Percentiles rank a stretch among this genome's conserved stretches.
Evolutionary conservation across 1,139 yeast genomes (phyloP).

Genomic region (Hyphopichia pseudoburtonii): DNA sequence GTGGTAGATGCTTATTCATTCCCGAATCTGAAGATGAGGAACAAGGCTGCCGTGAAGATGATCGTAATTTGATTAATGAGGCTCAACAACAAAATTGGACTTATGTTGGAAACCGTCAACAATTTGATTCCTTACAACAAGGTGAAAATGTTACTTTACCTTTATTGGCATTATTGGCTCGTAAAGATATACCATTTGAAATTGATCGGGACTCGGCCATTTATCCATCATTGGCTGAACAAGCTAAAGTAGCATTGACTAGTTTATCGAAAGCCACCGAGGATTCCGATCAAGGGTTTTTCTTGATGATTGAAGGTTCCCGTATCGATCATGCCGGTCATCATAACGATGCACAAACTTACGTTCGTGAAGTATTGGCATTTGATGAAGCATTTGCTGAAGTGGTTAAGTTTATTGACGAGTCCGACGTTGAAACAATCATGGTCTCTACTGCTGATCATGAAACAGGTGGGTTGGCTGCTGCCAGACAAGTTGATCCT

Average conservation of each 20-base stretch:
- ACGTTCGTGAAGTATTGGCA: slow-evolving; percentile 51
- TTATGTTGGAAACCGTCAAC: slow-evolving; percentile 56
- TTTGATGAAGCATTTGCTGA: slow-evolving; percentile 74
- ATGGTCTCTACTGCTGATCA: slow-evolving; percentile 83
- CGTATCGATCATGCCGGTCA: slow-evolving; percentile 94
- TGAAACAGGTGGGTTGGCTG: slow-evolving; percentile 82
- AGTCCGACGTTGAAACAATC: slow-evolving; percentile 69
- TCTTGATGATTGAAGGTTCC: slow-evolving; percentile 80
- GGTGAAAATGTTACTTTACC: slow-evolving; percentile 70
- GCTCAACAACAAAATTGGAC: slow-evolving; percentile 57
- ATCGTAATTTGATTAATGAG: slow-evolving; percentile 59
- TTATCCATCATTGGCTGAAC: slow-evolving; percentile 75
- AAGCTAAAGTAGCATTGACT: slow-evolving; percentile 65
- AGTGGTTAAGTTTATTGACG: slow-evolving; percentile 63
- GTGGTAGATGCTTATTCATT: slow-evolving; percentile 79
- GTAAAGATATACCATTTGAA: slow-evolving; percentile 76
- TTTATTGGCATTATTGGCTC: slow-evolving; percentile 67
- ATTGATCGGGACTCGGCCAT: slow-evolving; percentile 60
- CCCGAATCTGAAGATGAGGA: slow-evolving; percentile 23
- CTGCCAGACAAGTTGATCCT: slow-evolving; percentile 68
- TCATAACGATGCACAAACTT: slow-evolving; percentile 85
- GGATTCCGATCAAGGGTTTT: slow-evolving; percentile 75
- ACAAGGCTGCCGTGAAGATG: slow-evolving; percentile 35
- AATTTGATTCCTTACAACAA: slow-evolving; percentile 50
- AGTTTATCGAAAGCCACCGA: slow-evolving; percentile 64